A percentile compares a stretch with the other conserved stretches of the same genome.
Conservation (phyloP, 345 rosid species). For the Salix koriyanagi region DNA sequence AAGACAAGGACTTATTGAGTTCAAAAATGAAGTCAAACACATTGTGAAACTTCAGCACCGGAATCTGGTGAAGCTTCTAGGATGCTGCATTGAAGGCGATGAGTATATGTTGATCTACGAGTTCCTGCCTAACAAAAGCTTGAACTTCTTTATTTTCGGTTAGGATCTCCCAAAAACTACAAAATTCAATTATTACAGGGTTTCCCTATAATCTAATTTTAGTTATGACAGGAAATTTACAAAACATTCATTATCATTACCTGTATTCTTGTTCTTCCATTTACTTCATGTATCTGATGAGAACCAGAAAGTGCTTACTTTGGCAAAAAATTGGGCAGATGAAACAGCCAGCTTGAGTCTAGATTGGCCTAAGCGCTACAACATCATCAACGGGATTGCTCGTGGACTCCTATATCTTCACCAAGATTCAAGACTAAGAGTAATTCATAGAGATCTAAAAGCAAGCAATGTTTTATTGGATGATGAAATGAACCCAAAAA, state of each 20-base stretch:
- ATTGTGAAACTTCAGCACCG: slow-evolving; percentile 2
- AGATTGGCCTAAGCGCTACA: slow-evolving; percentile 20
- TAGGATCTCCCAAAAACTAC: not conserved
- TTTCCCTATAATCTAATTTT: no score
- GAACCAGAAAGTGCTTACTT: not conserved
- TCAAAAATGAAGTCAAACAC: not conserved
- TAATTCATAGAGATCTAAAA: slow-evolving; percentile 36
- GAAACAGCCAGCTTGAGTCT: slow-evolving; percentile 6
- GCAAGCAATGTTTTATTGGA: slow-evolving; percentile 1
- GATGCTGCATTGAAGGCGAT: slow-evolving; percentile 3
- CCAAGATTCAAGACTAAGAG: slow-evolving; percentile 34
- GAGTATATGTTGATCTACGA: slow-evolving; percentile 7
- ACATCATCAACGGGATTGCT: slow-evolving; percentile 35
- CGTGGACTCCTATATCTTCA: slow-evolving; percentile 29
- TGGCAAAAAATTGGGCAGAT: slow-evolving; percentile 18
- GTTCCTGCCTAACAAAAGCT: not conserved
- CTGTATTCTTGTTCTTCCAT: not conserved
- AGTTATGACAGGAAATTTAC: no score
- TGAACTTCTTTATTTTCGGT: not conserved
- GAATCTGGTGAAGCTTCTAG: not conserved
- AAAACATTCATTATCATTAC: not conserved
- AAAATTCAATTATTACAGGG: not conserved
- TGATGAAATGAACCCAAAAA: slow-evolving; percentile 1
- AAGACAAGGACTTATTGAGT: not conserved
- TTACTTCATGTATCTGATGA: not conserved